Evolutionary conservation across 169 alveolate species (phyloP).

Genomic region (Plasmodium cynomolgi): DNA sequence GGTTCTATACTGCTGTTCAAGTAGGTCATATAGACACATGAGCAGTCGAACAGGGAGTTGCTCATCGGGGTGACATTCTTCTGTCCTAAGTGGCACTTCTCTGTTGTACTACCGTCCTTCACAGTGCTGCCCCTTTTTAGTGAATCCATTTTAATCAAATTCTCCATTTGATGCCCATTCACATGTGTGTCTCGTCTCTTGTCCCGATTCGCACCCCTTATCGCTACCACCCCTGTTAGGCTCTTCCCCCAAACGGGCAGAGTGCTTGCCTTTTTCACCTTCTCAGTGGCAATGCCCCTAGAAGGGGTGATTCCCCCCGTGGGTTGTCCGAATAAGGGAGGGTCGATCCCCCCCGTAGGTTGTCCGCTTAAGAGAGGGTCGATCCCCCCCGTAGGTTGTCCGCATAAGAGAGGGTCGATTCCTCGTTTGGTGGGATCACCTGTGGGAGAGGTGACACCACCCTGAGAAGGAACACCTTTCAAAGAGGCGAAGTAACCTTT

Average conservation of each 20-base stretch:
- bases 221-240: neutral
- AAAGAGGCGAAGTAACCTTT: neutral
- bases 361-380: neutral
- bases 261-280: neutral
- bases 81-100: neutral
- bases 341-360: neutral
- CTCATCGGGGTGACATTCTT: neutral
- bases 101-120: neutral
- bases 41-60: neutral
- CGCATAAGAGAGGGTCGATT: neutral
- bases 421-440: neutral
- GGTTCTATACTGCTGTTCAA: slow-evolving; percentile 60
- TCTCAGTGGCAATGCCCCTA: neutral
- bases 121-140: neutral
- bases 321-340: neutral
- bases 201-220: neutral
- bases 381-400: neutral
- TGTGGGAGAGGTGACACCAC: neutral
- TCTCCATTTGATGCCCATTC: neutral
- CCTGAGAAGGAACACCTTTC: neutral
- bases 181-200: neutral
- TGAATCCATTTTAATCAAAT: neutral
- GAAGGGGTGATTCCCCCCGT: neutral
- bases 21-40: slow-evolving; percentile 41
- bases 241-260: neutral